Evolutionary conservation across 129 eudicot genomes (phyloP), one percentile per base, ranked within the genome.

Genomic region (Apium graveolens): DNA sequence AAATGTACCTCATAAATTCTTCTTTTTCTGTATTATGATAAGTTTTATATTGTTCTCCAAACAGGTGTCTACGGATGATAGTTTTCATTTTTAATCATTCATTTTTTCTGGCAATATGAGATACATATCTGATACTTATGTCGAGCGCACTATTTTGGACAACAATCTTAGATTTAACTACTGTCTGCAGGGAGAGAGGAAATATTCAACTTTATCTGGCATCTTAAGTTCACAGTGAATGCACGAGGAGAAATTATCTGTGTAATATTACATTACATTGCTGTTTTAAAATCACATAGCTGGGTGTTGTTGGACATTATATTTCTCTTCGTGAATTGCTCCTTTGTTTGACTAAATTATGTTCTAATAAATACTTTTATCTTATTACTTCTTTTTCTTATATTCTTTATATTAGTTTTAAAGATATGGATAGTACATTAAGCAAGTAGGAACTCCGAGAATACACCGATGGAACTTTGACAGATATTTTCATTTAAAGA

Each of bases 361-460:
- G 10, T 14, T n/a, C 27, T 21, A n/a, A n/a, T n/a, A n/a, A 62
- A 42, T 45, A 73, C 46, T 43, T n/a, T 38, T 62, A 17, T 10
- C 49, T 62, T 49, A 13, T 41, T 71, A 38, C 17, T 74, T 13
- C 3, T 49, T 39, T 72, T 78, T 24, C 84, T 76, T 76, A 72
- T 31, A 66, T 13, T 45, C 29, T 49, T 77, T 39, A 16, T 84
- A 32, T 79, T 9, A 44, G 18, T 75, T 77, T 21, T 86, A 95
- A 91, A 90, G 98, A 95, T 86, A 82, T 78, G 84, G 91, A 87
- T 48, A 89, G 92, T 62, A 84, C 96, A 3, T 83, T 95, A 71
- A 90, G 98, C 92, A 95, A 95, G 87, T 96, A 88, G 82, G 98
- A 95, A 78, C 98, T 95, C 82, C 88, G 98, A 79, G 98, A 95